Evolutionary conservation across 1,139 yeast genomes (phyloP).

Genomic region (Pichia sp.): DNA sequence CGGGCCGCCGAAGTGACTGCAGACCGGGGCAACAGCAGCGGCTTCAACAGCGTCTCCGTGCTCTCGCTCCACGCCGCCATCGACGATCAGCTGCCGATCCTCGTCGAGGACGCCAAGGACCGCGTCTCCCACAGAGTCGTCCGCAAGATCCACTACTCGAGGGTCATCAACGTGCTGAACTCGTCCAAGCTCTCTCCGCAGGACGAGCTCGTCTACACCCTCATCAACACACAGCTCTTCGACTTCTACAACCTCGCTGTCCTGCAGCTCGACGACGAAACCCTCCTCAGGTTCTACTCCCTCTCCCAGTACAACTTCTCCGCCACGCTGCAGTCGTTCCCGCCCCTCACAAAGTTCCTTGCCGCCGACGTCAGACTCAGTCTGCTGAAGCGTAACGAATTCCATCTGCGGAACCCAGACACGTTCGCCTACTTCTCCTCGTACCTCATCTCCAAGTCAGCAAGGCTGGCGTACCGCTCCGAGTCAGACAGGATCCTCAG

Average conservation of each 20-base stretch:
- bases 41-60: slow-evolving; percentile 27
- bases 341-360: background rate
- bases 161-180: slow-evolving; percentile 29
- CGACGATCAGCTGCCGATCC: slow-evolving; percentile 41
- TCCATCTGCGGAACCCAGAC: slow-evolving; percentile 24
- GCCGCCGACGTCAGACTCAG: slow-evolving; percentile 13
- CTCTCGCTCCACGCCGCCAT: slow-evolving; percentile 41
- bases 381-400: slow-evolving; percentile 27
- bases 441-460: slow-evolving; percentile 6
- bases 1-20: background rate
- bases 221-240: slow-evolving; percentile 38
- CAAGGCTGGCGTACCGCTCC: background rate
- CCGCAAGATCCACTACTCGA: slow-evolving; percentile 26
- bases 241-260: slow-evolving; percentile 38
- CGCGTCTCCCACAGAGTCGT: slow-evolving; percentile 30
- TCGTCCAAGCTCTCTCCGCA: slow-evolving; percentile 22
- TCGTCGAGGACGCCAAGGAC: slow-evolving; percentile 38
- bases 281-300: slow-evolving; percentile 10
- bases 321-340: background rate
- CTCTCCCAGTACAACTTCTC: slow-evolving; percentile 2
- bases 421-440: slow-evolving; percentile 14
- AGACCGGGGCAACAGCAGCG: background rate
- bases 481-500: slow-evolving; percentile 18
- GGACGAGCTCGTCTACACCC: slow-evolving; percentile 32
- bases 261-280: slow-evolving; percentile 14